These are phyloP conservation scores for Oemleria cerasiformis DNA, from an alignment of 306 rosid species.

Conservation along the genomic window DNA sequence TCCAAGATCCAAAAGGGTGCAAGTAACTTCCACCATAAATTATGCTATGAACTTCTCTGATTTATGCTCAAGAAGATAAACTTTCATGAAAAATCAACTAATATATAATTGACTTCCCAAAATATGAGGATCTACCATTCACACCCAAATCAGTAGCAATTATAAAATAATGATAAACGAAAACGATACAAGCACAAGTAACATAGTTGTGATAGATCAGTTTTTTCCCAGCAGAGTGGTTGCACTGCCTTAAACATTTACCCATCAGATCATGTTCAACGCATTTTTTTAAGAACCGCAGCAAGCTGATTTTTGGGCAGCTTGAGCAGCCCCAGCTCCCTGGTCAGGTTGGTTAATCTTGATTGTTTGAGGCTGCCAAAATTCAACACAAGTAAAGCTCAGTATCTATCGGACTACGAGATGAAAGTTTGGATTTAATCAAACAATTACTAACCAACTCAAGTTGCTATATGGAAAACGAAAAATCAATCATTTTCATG, in stretches of 20 bases:
- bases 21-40: not conserved
- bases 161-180: slow-evolving; percentile 34
- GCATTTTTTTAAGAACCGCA: slow-evolving; percentile 59
- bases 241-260: slow-evolving; percentile 35
- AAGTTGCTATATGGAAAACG: not conserved
- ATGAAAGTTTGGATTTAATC: slow-evolving; percentile 1
- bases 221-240: slow-evolving; percentile 37
- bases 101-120: slow-evolving; percentile 43
- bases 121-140: slow-evolving; percentile 52
- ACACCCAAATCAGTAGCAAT: slow-evolving; percentile 52
- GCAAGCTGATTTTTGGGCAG: slow-evolving; percentile 77
- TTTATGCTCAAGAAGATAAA: slow-evolving; percentile 10
- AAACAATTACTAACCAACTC: not conserved
- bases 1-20: not conserved
- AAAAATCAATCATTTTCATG: not conserved
- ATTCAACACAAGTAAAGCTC: slow-evolving; percentile 21
- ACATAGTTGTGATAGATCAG: slow-evolving; percentile 53
- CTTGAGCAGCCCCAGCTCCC: slow-evolving; percentile 67
- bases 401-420: not conserved
- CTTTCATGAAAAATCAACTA: slow-evolving; percentile 35
- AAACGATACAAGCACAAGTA: slow-evolving; percentile 48
- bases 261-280: slow-evolving; percentile 22
- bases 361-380: slow-evolving; percentile 78
- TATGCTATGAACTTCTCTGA: not conserved
- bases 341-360: slow-evolving; percentile 85